Percentiles rank a stretch among this genome's conserved stretches.
These are phyloP conservation scores for Silene latifolia DNA, from an alignment of 148 eudicot genomes.

Conservation along the genomic window DNA sequence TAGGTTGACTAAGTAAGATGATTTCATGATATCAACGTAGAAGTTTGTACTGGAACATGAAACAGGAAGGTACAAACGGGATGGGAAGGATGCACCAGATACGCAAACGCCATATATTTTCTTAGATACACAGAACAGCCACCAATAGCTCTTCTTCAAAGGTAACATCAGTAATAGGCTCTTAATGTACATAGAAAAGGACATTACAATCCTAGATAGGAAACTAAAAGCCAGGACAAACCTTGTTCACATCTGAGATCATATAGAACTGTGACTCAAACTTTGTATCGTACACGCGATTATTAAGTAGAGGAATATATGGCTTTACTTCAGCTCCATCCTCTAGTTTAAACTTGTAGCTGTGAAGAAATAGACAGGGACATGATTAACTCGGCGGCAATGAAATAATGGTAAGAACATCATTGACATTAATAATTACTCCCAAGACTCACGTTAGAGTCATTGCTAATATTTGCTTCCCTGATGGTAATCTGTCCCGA, in stretches of 20 bases:
- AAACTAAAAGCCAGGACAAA: constrained; percentile 21
- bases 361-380: constrained; percentile 38
- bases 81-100: not conserved
- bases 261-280: constrained; percentile 98
- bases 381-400: not conserved
- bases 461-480: constrained; percentile 82
- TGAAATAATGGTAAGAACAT: not conserved
- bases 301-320: constrained; percentile 79
- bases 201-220: not conserved
- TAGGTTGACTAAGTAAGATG: not conserved
- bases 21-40: not conserved
- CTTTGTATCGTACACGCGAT: constrained; percentile 87
- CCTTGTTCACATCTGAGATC: constrained; percentile 97
- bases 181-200: not conserved
- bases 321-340: constrained; percentile 92
- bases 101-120: not conserved
- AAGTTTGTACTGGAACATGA: not conserved
- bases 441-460: constrained; percentile 64
- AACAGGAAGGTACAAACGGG: not conserved
- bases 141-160: not conserved
- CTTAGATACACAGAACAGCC: not conserved
- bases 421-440: constrained; percentile 4
- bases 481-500: constrained; percentile 92
- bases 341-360: constrained; percentile 94
- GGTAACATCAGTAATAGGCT: not conserved